Base-by-base conservation (phyloP, 257 asterid genomes). In the Mentha longifolia region DNA sequence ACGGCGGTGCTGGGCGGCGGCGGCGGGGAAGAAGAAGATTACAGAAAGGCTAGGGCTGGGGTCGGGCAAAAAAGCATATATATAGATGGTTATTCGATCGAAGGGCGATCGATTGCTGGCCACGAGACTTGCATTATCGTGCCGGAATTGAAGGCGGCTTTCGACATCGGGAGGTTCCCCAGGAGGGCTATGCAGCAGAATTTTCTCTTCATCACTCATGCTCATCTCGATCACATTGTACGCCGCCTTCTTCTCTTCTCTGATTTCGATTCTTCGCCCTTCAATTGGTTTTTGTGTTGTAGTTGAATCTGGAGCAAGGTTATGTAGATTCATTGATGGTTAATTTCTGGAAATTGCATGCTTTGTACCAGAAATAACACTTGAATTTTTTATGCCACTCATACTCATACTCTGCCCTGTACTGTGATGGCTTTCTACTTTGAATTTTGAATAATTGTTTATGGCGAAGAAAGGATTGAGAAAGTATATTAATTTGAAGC, bases 151-250 rank as follows among this genome's bases (percentile, higher is more conserved):
- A 94, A 94, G 82, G 68, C 79, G 20, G 99, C 96, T 61, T 94
- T 91, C 72, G 99, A 91, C 57, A 92, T 94, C 68, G 99, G 99
- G 83, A 84, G 95, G 87, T 91, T 97, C 71, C 99, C 97, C 62
- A 61, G 93, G 2, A 87, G 79, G 76, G 97, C 99, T 61, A 88
- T 94, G 66, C 90, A 83, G 54, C 97, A 94, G 81, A 91, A 89
- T 75, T 91, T 89, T 77, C 81, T 91, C 73, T 94, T 94, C 84
- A 91, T 94, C 71, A 94, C 98, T 22, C 99, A 94, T 70, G 98
- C 97, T 51, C 99, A 94, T 83, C 98, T 94, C 45, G 99, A 94
- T 80, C 99, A 94, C 85, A 91, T 94, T 78, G 99, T 94, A 88
- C 65, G 86, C 41, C 41, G 85, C 42, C 37, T 65, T 14, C 14